Evolutionary conservation across 2,329 filamentous ascomycete genomes (phyloP).

Genomic region (Acephala macrosclerotiorum): DNA sequence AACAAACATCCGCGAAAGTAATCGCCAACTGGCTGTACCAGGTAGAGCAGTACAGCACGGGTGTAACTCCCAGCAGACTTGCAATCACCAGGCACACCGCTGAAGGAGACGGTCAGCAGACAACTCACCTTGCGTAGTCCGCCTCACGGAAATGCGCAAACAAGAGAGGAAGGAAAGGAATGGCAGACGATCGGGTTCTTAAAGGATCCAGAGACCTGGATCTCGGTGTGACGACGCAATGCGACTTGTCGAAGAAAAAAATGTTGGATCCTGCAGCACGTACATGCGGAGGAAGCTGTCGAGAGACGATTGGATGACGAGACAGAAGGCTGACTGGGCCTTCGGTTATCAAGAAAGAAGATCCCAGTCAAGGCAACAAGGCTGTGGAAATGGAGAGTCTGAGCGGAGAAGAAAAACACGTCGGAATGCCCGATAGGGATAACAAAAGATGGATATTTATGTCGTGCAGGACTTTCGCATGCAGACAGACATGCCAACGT

Average conservation of each 20-base stretch:
- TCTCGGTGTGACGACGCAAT: constrained; percentile 25
- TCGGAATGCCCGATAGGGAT: constrained; percentile 23
- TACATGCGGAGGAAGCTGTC: constrained; percentile 10
- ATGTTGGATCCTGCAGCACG: constrained; percentile 18
- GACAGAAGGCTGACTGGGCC: constrained; percentile 20
- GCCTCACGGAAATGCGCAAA: neutral
- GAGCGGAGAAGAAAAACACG: neutral
- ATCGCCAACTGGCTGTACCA: constrained; percentile 25
- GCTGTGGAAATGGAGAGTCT: constrained; percentile 14
- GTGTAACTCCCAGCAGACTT: constrained; percentile 19
- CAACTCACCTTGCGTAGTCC: constrained; percentile 25
- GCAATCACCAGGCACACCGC: constrained; percentile 20
- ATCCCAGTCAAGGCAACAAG: constrained; percentile 16
- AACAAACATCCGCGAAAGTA: constrained; percentile 5
- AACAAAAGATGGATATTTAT: neutral
- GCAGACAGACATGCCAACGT: neutral
- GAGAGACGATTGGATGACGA: constrained; percentile 15
- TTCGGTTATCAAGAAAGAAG: neutral
- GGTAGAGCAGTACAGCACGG: constrained; percentile 10
- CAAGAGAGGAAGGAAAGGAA: neutral
- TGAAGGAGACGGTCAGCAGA: constrained; percentile 26
- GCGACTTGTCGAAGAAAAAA: constrained; percentile 18
- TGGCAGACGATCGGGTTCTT: constrained; percentile 16
- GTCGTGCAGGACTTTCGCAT: no score
- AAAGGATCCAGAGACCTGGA: constrained; percentile 17